Evolutionary conservation across 139 green algal genomes (phyloP).

Genomic region (Closterium sp.): DNA sequence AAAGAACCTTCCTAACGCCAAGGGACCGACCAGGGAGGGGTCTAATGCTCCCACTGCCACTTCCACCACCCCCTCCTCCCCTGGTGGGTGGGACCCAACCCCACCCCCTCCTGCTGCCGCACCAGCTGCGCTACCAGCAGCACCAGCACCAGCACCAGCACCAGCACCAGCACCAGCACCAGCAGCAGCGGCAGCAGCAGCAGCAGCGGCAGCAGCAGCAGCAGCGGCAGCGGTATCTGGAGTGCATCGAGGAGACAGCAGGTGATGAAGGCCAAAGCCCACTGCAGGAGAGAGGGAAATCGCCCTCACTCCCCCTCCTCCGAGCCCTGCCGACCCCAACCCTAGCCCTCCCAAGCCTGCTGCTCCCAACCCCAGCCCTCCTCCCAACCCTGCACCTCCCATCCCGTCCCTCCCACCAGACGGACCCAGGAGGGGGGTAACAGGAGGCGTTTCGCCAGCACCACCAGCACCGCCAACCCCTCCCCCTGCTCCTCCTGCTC

Average conservation of each 20-base stretch:
- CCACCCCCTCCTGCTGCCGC: not conserved
- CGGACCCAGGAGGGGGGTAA: not conserved
- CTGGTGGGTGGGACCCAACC: not conserved
- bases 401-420: not conserved
- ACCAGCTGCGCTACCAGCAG: not conserved
- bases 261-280: not conserved
- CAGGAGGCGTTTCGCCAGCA: not conserved
- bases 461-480: not conserved
- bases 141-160: not conserved
- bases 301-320: not conserved
- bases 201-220: not conserved
- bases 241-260: not conserved
- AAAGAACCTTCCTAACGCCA: not conserved
- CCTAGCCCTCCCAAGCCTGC: not conserved
- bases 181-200: not conserved
- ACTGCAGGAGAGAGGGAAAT: not conserved
- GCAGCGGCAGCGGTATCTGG: not conserved
- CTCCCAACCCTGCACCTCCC: not conserved
- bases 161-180: not conserved
- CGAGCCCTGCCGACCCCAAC: not conserved
- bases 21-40: not conserved
- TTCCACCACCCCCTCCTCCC: not conserved
- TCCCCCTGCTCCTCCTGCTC: not conserved
- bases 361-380: not conserved
- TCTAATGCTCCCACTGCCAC: not conserved